phyloP scores from a whole-genome alignment of 352 stramenopile genomes.

The Phytopythium chamaehyphon region DNA sequence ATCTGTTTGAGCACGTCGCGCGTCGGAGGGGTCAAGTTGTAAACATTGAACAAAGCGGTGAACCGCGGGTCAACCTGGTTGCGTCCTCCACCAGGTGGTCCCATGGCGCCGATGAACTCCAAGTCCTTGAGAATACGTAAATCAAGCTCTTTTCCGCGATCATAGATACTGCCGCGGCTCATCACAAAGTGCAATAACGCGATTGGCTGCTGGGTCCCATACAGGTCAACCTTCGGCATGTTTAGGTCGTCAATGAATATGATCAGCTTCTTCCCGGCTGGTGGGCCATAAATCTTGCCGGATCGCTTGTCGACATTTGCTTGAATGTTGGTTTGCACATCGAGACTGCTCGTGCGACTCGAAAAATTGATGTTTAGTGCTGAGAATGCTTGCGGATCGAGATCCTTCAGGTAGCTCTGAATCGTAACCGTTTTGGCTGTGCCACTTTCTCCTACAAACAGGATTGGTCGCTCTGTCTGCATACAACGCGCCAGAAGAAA shows the following conservation, averaged over 20 bases:
- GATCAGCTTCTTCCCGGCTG: constrained; percentile 91
- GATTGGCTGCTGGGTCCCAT: constrained; percentile 95
- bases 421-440: constrained; percentile 96
- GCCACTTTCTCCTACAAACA: constrained; percentile 93
- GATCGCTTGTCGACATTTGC: constrained; percentile 95
- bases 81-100: constrained; percentile 90
- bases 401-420: constrained; percentile 89
- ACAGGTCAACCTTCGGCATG: constrained; percentile 95
- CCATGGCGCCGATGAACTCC: constrained; percentile 94
- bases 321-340: constrained; percentile 94
- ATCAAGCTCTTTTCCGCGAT: constrained; percentile 93
- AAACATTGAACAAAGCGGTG: constrained; percentile 94
- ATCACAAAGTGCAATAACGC: constrained; percentile 94
- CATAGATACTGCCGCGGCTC: constrained; percentile 90
- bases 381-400: constrained; percentile 66
- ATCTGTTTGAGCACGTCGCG: constrained; percentile 90
- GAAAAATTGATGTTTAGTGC: constrained; percentile 92
- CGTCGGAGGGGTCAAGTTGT: constrained; percentile 92
- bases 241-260: constrained; percentile 97
- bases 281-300: constrained; percentile 93
- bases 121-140: constrained; percentile 92
- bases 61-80: constrained; percentile 95
- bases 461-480: constrained; percentile 82
- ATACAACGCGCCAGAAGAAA: constrained; percentile 89
- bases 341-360: constrained; percentile 89